Percentiles rank a stretch among this genome's conserved stretches.
Evolutionary conservation across 2,329 filamentous ascomycete genomes (phyloP).

Genomic region (Lasiodiplodia citricola): DNA sequence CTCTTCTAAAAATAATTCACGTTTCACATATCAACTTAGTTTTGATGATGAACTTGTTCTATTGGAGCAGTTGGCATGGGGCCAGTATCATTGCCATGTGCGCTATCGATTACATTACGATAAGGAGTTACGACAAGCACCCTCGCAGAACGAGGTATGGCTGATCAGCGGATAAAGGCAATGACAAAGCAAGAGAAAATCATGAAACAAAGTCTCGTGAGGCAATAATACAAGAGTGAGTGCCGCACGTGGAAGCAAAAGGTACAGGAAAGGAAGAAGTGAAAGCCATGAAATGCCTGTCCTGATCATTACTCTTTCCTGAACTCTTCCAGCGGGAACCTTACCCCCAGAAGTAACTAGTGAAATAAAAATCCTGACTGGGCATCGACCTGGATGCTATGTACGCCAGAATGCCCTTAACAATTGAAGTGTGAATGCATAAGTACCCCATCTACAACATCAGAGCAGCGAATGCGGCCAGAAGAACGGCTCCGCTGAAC

Average conservation of each 20-base stretch:
- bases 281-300: not conserved
- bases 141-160: not conserved
- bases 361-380: not conserved
- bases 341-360: not conserved
- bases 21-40: not conserved
- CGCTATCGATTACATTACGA: not conserved
- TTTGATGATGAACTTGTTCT: too few relatives aligned
- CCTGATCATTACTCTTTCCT: not conserved
- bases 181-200: not conserved
- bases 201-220: not conserved
- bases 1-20: too few relatives aligned
- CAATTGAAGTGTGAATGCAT: not conserved
- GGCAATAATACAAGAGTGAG: not conserved
- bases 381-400: not conserved
- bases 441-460: not conserved
- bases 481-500: constrained; percentile 2
- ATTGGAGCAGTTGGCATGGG: too few relatives aligned
- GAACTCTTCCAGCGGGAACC: not conserved
- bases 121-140: not conserved
- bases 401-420: constrained; percentile 1
- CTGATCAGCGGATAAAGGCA: not conserved
- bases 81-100: not conserved
- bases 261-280: not conserved
- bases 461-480: constrained; percentile 1
- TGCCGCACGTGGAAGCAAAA: not conserved